Evolutionary conservation across 2,329 filamentous ascomycete genomes (phyloP), one percentile per base, ranked within the genome.

Genomic region (Pseudocercospora ulei): DNA sequence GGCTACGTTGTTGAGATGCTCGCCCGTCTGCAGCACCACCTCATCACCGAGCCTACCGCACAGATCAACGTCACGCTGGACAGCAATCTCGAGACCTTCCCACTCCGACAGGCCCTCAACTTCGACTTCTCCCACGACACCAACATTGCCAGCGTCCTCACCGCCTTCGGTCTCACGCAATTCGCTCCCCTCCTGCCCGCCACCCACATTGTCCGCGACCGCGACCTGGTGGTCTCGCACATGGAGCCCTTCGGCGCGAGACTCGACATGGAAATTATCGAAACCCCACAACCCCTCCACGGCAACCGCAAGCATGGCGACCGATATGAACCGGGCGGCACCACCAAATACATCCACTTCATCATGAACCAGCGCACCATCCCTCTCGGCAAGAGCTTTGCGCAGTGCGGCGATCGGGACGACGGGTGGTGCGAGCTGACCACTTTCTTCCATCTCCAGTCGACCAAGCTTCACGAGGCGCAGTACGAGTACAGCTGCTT

Each of bases 71-170:
- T 72, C n/a, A 83, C 80, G 0, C 70, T 83, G 18, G 78, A 82
- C 62, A 73, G 69, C 54, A 82, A 71, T 58, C 69, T 69, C 0
- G 65, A 65, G 22, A 86, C 80, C 0, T 87, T 87, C 57, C 82
- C 82, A 0, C 62, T 82, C 3, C 73, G 84, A 55, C 82, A 87
- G 56, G 71, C 66, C 13, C 66, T 87, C 9, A 84, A 85, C 58
- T 72, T 86, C 34, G 82, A 86, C 64, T 86, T 86, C 58, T 78
- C 73, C 9, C 82, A 87, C 58, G 82, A 87, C 60, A 80, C 78
- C 19, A 56, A 59, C 47, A 58, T 59, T 40, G 46, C 55, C 50
- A 71, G 72, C 16, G 72, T 85, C 47, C 64, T 86, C 3, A 76
- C 79, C 0, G 81, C 82, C 0, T 81, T 87, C 44, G 80, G 80